Base-by-base conservation (phyloP, 202 grass and related monocot species). In the Setaria viridis region DNA sequence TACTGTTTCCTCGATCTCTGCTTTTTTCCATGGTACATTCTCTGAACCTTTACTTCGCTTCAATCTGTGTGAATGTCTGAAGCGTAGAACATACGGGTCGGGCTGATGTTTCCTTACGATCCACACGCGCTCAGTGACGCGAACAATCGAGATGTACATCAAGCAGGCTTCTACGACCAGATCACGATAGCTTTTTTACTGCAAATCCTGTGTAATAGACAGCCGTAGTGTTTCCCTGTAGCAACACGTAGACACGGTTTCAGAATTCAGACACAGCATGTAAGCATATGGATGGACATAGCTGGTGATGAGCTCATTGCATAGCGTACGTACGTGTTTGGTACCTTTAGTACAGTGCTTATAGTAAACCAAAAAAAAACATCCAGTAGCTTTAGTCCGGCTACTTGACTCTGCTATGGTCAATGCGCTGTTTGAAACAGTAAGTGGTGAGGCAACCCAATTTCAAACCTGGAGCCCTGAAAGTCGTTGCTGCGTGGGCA, bases 351-450 rank as follows among this genome's bases (percentile, higher is more conserved):
- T 51, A 59, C 15, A 20, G 48, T 11, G 32, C 30, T 74, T 74
- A 25, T 25, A 32, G 45, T 85, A 65, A 88, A 58, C 34, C 39
- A 6, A 41, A 58, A 76, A 42, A 39, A 55, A 9, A 78, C 49
- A 51, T 51, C 20, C 9, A 67, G 30, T 64, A 33, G 9, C 47
- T 47, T 70, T 59, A 71, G 33, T 19, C 56, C 63, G 41, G 56
- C 86, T 89, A 54, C 75, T 84, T 91, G 81, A 84, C 54, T 58
- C 51, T 80, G 74, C 16, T 64, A 50, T 82, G 48, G 86, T 89
- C 86, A 92, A 89, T 86, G 75, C 8, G 55, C 49, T 73, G 77
- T 92, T 92, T 83, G 83, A 76, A 87, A 68, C 71, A 81, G 69
- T 55, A 87, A 91, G 13, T 49, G 68, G 10, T 14, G 39, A 64